Conservation (phyloP, 495 filamentous ascomycete genomes). For the Penicillium canariense region DNA sequence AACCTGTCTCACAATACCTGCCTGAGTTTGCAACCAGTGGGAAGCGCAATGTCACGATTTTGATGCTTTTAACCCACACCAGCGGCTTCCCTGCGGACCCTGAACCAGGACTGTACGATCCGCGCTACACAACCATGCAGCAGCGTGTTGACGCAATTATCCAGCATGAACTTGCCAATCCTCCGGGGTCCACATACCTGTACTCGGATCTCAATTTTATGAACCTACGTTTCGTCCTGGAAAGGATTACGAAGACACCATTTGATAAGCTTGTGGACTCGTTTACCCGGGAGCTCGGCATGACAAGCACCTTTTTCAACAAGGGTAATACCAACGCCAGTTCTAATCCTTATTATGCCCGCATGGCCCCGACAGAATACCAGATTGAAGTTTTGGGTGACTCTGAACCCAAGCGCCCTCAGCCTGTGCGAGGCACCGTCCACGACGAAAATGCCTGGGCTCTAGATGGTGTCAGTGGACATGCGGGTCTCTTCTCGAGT, state of each 20-base stretch:
- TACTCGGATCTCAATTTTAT: conserved; percentile 33
- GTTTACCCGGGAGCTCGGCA: conserved; percentile 20
- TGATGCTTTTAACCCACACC: conserved; percentile 27
- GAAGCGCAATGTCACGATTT: conserved; percentile 26
- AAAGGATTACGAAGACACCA: conserved; percentile 18
- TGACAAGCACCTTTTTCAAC: conserved; percentile 31
- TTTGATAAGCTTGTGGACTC: conserved; percentile 23
- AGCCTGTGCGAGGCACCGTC: conserved; percentile 29
- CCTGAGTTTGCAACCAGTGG: conserved; percentile 26
- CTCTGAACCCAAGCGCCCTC: conserved; percentile 26
- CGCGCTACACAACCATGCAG: conserved; percentile 15
- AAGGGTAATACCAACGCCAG: conserved; percentile 23
- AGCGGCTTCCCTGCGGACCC: conserved; percentile 26
- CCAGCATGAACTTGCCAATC: conserved; percentile 17
- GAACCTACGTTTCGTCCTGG: conserved; percentile 24
- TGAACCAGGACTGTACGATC: conserved; percentile 13
- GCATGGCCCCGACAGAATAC: conserved; percentile 29
- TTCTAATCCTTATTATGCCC: conserved; percentile 16
- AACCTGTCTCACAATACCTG: conserved; percentile 24
- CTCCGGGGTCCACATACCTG: conserved; percentile 24
- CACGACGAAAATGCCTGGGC: conserved; percentile 34
- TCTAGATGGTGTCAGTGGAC: conserved; percentile 24
- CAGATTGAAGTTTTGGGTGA: conserved; percentile 24
- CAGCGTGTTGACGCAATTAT: conserved; percentile 23
- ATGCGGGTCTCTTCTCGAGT: conserved; percentile 28